phyloP scores from a whole-genome alignment of 306 rosid genomes.

The barrel medic (Medicago truncatula) region MtrunA17r5.0-ANR NC_053046.1:16080001-16080500 shows the following conservation, averaged over 20 bases:
- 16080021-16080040: constrained; percentile 96
- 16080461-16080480: constrained; percentile 6
- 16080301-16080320: not conserved
- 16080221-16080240: not conserved
- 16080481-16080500: not conserved
- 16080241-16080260: not conserved
- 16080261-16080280: not conserved
- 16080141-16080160: not conserved
- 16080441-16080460: not conserved
- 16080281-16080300: not conserved
- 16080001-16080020: constrained; percentile 80
- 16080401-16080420: not conserved
- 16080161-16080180: not conserved
- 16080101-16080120: not conserved
- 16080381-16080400: not conserved
- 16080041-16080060: constrained; percentile 69
- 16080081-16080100: not conserved
- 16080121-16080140: not conserved
- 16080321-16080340: not conserved
- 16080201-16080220: not conserved
- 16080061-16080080: constrained; percentile 17
- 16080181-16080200: not conserved
- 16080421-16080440: not conserved
- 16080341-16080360: not conserved
- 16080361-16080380: not conserved